Evolutionary conservation across 2,329 filamentous ascomycete species (phyloP), one percentile per base, ranked within the genome.

Genomic region (Sphaerulina musiva): DNA sequence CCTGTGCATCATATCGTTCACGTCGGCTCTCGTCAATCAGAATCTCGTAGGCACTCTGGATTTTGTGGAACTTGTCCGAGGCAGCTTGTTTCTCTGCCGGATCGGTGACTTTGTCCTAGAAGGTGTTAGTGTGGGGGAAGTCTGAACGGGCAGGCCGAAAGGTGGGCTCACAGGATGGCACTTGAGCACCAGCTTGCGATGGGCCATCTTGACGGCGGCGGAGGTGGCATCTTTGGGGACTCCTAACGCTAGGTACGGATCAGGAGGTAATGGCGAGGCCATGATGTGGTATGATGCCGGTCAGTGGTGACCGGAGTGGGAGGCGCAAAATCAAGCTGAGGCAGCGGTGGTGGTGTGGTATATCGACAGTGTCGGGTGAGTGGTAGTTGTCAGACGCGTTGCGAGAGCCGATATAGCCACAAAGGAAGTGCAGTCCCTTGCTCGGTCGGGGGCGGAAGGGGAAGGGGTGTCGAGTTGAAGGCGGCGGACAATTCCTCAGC

Each of bases 1-100:
- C 77, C 67, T 85, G 80, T 49, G 89, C 83, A 72, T 97, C 89
- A 70, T 96, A 95, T 62, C 84, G 83, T 55, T 76, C 72, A 56
- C 89, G 79, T 68, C 85, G 82, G 6, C 75, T 77, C 29, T 92
- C 86, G 68, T 96, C 85, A 66, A 83, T 87, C 57, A 98, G 81
- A 31, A 93, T 78, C 72, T 97, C 93, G 72, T 95, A 98, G 48
- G 93, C 91, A 64, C 91, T 83, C 70, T 96, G 91, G 34, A 97
- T 88, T 69, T 83, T 84, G 72, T 96, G 90, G 67, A 97, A 98
- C 72, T 95, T 85, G 63, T 89, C 85, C 64, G 87, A 83, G 70
- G 91, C 95, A 63, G 82, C 76, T 55, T 83, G 82, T 72, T 93
- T 95, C 65, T 87, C 76, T 12, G 82, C 76, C 50, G 85, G 83